Base-by-base conservation (phyloP, 2,329 filamentous ascomycete genomes). In the Mollisia scopiformis region DNA sequence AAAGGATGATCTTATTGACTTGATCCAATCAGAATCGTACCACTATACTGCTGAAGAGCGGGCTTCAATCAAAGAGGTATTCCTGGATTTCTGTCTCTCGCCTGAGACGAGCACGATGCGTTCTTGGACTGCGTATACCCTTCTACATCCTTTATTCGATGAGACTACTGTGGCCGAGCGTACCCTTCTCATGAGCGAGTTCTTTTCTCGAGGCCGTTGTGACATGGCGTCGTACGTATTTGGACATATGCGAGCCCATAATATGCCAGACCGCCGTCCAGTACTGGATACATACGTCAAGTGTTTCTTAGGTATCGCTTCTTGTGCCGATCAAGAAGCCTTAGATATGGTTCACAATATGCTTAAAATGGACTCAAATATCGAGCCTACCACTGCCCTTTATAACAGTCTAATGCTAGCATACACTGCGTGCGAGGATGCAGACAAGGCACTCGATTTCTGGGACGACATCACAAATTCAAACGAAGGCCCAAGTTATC, bases 161-260 rank as follows among this genome's bases (percentile, higher is more conserved):
- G 87, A 89, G 69, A 88, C 88, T 0, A 80, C 85, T n/a, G 80
- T 86, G 6, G 78, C 82, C 2, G 80, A 84, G 53, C 89, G 94
- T 10, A 86, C 88, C 14, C 76, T 81, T 27, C 80, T 97, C 47
- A 96, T 99, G 91, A 83, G 88, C 23, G 81, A 84, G 23, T 97
- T 98, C 76, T 96, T 96, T 72, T 78, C 82, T 7, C 88, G 92
- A 39, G 82, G 85, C 28, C 87, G 93, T 11, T 83, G 91, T 13
- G 93, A 98, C 70, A 93, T 97, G 84, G 93, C 91, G 2, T 87
- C 87, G 50, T 83, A 93, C 63, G 87, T 96, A 33, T 97, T 99
- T 75, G 91, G 91, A 14, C 92, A 97, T 73, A 98, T 98, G 93
- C 90, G 93, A n/a, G 84, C 89, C 54, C 88, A 93, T 65, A 81